phyloP scores from a whole-genome alignment of 225 moss, liverwort and hornwort species.

The Sphagnum tenellum region DNA sequence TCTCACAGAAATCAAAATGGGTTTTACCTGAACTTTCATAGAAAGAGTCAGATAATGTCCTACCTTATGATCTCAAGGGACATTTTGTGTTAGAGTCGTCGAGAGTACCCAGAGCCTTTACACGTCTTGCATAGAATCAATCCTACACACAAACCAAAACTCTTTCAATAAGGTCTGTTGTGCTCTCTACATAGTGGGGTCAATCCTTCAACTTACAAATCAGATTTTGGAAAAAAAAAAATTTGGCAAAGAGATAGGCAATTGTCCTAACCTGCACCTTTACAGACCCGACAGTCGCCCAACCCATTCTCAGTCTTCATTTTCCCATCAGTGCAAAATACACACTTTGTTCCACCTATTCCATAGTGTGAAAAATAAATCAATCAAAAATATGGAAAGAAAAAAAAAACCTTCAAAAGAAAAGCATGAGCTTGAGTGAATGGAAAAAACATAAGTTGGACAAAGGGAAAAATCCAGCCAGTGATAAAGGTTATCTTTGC shows the following conservation, averaged over 20 bases:
- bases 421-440: no score
- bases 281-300: conserved; percentile 84
- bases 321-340: conserved; percentile 79
- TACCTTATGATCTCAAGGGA: conserved; percentile 5
- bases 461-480: not conserved
- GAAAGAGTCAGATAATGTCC: conserved; percentile 10
- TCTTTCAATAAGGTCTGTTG: no score
- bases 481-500: conserved; percentile 9
- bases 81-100: conserved; percentile 37
- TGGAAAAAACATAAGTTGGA: not conserved
- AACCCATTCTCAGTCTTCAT: conserved; percentile 72
- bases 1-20: no score
- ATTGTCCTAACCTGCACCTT: conserved; percentile 56
- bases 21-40: not conserved
- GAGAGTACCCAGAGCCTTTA: conserved; percentile 92
- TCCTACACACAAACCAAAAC: conserved; percentile 31
- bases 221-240: no score
- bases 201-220: no score
- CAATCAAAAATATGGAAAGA: not conserved
- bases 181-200: no score
- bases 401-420: no score
- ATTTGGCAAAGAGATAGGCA: no score
- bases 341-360: conserved; percentile 85
- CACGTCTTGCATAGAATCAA: conserved; percentile 87
- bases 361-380: conserved; percentile 7